phyloP scores from a whole-genome alignment of 495 filamentous ascomycete species.

The Aspergillus nidulans region DNA sequence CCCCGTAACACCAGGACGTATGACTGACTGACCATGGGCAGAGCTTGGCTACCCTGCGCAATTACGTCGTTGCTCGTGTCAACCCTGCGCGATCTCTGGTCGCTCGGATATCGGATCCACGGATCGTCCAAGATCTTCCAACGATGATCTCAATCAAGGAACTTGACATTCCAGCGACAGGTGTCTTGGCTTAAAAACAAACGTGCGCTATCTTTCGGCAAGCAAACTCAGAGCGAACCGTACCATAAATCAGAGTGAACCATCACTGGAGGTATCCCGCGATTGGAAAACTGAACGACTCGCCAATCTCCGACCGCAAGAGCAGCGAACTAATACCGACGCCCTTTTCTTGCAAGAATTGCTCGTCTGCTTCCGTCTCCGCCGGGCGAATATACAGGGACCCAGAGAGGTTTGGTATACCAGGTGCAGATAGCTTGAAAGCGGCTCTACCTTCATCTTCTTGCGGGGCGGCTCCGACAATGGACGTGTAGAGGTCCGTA shows the following conservation, averaged over 20 bases:
- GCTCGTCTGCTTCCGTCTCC: conserved; percentile 1
- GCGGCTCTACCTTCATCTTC: not conserved
- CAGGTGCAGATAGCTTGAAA: conserved; percentile 4
- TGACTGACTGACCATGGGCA: not conserved
- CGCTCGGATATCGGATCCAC: conserved; percentile 11
- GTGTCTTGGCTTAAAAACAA: not conserved
- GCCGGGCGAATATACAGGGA: conserved; percentile 1
- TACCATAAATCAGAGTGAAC: too few relatives aligned
- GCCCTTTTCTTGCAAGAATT: conserved; percentile 8
- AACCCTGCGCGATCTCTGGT: conserved; percentile 2
- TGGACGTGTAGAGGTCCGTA: conserved; percentile 1
- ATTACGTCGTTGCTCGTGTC: conserved; percentile 4
- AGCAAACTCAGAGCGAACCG: not conserved
- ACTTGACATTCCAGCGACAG: not conserved
- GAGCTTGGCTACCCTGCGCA: not conserved
- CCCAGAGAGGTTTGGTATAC: not conserved
- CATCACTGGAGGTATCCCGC: conserved; percentile 8
- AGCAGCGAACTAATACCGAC: conserved; percentile 8
- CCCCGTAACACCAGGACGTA: not conserved
- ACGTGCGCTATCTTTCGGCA: too few relatives aligned
- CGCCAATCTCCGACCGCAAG: conserved; percentile 2
- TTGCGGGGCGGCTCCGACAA: conserved; percentile 1
- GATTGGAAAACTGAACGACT: conserved; percentile 6
- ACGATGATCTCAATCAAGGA: not conserved
- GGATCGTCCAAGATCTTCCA: conserved; percentile 17